phyloP scores from a whole-genome alignment of 2,329 filamentous ascomycete genomes.

The Fusarium sp. region DNA sequence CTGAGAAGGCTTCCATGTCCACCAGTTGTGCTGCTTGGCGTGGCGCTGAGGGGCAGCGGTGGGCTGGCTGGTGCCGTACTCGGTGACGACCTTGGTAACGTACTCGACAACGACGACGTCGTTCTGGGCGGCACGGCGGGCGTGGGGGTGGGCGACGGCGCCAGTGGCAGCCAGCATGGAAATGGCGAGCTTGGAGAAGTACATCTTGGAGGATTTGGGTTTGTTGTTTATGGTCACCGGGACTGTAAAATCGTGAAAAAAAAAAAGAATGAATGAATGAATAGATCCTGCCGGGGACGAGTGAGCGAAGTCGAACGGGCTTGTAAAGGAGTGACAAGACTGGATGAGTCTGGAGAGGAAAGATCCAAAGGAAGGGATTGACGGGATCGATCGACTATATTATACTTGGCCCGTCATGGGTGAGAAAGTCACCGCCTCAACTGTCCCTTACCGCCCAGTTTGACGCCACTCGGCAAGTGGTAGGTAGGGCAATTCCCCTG shows the following conservation, averaged over 20 bases:
- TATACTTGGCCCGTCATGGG: constrained; percentile 15
- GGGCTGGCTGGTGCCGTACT: neutral
- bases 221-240: constrained; percentile 29
- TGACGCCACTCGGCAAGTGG: constrained; percentile 2
- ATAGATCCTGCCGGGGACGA: constrained; percentile 34
- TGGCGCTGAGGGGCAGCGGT: constrained; percentile 1
- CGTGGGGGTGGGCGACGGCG: constrained; percentile 32
- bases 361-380: neutral
- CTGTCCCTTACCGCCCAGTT: neutral
- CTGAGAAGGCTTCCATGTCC: neutral
- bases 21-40: neutral
- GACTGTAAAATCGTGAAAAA: constrained; percentile 21
- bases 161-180: constrained; percentile 27
- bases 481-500: neutral
- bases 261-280: constrained; percentile 27
- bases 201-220: constrained; percentile 33
- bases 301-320: constrained; percentile 20
- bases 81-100: constrained; percentile 30
- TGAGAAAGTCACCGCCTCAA: neutral
- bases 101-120: constrained; percentile 27
- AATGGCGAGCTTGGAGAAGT: constrained; percentile 30
- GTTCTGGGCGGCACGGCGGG: constrained; percentile 2
- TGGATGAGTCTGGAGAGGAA: constrained; percentile 28
- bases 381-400: constrained; percentile 30
- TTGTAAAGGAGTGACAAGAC: constrained; percentile 34